These are phyloP conservation scores for Scutellaria galericulata DNA, from an alignment of 257 asterid genomes.

Conservation along the genomic window DNA sequence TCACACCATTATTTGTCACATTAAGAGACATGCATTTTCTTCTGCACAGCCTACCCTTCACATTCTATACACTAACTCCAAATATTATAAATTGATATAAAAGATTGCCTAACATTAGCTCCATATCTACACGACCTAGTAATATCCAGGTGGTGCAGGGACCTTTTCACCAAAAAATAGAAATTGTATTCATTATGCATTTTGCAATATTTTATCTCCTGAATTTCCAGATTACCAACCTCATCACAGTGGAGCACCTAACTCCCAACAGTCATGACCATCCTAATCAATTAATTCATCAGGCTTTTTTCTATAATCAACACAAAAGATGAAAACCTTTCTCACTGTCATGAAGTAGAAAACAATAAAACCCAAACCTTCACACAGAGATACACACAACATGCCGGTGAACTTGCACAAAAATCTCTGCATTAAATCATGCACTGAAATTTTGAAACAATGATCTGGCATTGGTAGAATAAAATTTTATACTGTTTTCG, in stretches of 20 bases:
- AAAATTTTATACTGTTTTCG: background rate
- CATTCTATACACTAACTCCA: background rate
- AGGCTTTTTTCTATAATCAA: background rate
- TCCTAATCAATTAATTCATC: conserved; percentile 18
- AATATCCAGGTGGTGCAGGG: background rate
- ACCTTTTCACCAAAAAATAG: background rate
- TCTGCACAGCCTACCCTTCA: background rate
- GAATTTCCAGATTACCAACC: background rate
- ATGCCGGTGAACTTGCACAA: conserved; percentile 7
- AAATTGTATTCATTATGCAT: background rate
- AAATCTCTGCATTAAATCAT: background rate
- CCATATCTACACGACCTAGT: background rate
- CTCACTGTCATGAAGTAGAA: background rate
- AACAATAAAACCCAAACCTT: background rate
- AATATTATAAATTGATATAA: too few species aligned
- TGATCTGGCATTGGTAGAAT: conserved; percentile 4
- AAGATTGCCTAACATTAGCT: too few species aligned
- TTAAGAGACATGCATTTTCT: conserved; percentile 11
- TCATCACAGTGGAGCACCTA: background rate
- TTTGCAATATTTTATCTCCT: background rate
- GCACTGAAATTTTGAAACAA: background rate
- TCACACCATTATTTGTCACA: conserved; percentile 12
- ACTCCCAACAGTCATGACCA: conserved; percentile 20
- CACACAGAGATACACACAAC: conserved; percentile 19
- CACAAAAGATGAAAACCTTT: conserved; percentile 17